phyloP scores from a whole-genome alignment of 1,284 basidiomycete genomes.

The Microbotryum scabiosae region DNA sequence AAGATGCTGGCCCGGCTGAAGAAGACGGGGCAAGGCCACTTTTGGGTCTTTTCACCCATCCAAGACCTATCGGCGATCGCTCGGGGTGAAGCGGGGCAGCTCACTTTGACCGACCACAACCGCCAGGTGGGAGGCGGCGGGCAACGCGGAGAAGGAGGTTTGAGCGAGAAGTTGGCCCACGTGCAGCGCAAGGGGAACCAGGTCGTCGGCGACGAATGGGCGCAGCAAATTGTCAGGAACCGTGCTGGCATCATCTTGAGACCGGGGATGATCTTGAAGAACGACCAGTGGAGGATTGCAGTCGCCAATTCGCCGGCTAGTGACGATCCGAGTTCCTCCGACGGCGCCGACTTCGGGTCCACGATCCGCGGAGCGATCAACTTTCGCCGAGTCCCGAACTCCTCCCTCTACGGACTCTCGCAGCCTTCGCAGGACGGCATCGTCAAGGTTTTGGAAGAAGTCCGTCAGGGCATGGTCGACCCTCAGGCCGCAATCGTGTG shows the following conservation, averaged over 20 bases:
- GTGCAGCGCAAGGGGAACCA: conserved; percentile 68
- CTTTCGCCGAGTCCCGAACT: conserved; percentile 75
- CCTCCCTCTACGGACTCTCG: conserved; percentile 76
- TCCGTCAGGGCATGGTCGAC: conserved; percentile 46
- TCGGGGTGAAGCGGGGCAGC: conserved; percentile 12
- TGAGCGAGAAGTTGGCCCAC: conserved; percentile 41
- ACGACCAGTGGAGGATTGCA: conserved; percentile 63
- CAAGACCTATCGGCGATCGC: conserved; percentile 67
- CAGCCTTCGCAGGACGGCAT: conserved; percentile 91
- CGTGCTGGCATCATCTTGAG: conserved; percentile 88
- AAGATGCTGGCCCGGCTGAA: conserved; percentile 72
- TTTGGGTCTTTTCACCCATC: conserved; percentile 80
- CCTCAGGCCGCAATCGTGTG: conserved; percentile 62
- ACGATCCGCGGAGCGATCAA: conserved; percentile 80
- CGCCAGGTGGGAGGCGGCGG: conserved; percentile 9
- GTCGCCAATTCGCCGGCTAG: no score
- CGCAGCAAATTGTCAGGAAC: conserved; percentile 83
- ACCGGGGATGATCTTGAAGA: conserved; percentile 69
- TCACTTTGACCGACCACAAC: conserved; percentile 18
- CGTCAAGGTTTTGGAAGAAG: conserved; percentile 60
- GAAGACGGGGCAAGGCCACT: conserved; percentile 57
- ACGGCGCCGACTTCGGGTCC: conserved; percentile 8
- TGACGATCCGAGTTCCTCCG: no score
- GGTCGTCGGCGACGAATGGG: conserved; percentile 86
- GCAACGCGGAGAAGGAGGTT: conserved; percentile 35